phyloP scores from a whole-genome alignment of 1,139 yeast species.

The Sugiyamaella grinbergsii region DNA sequence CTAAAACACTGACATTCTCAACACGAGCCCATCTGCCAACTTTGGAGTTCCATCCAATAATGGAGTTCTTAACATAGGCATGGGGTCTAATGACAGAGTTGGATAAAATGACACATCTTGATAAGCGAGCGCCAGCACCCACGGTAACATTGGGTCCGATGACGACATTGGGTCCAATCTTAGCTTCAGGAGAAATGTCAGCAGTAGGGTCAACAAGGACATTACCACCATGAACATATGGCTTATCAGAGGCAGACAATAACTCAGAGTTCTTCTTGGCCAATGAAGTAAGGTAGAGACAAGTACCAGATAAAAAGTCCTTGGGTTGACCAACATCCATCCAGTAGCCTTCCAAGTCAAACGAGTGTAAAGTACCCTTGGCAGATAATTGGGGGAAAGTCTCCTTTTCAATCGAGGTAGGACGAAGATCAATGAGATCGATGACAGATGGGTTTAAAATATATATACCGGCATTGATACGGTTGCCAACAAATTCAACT shows the following conservation, averaged over 20 bases:
- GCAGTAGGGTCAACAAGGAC: conserved; percentile 96
- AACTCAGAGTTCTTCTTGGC: conserved; percentile 75
- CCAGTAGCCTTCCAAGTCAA: conserved; percentile 99
- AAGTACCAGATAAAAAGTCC: conserved; percentile 97
- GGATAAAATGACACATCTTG: conserved; percentile 89
- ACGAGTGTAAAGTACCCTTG: conserved; percentile 85
- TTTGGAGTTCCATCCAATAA: conserved; percentile 98
- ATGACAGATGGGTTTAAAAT: conserved; percentile 96
- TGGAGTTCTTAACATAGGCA: conserved; percentile 96
- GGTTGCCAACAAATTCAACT: conserved; percentile 90
- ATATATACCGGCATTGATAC: conserved; percentile 97
- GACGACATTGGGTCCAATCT: conserved; percentile 97
- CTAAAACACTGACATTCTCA: conserved; percentile 96
- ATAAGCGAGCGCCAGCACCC: conserved; percentile 99
- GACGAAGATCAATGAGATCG: conserved; percentile 94
- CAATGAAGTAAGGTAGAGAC: conserved; percentile 84
- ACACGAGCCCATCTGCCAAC: conserved; percentile 99
- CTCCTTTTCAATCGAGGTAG: conserved; percentile 99
- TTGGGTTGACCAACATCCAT: conserved; percentile 99
- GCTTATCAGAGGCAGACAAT: conserved; percentile 63
- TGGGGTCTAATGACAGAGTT: conserved; percentile 94
- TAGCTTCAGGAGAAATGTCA: conserved; percentile 86
- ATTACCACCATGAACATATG: conserved; percentile 85
- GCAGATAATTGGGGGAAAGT: conserved; percentile 97
- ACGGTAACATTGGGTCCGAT: conserved; percentile 96